Conservation (phyloP, 495 filamentous ascomycete species). For the Hypomontagnella submonticulosa region DNA sequence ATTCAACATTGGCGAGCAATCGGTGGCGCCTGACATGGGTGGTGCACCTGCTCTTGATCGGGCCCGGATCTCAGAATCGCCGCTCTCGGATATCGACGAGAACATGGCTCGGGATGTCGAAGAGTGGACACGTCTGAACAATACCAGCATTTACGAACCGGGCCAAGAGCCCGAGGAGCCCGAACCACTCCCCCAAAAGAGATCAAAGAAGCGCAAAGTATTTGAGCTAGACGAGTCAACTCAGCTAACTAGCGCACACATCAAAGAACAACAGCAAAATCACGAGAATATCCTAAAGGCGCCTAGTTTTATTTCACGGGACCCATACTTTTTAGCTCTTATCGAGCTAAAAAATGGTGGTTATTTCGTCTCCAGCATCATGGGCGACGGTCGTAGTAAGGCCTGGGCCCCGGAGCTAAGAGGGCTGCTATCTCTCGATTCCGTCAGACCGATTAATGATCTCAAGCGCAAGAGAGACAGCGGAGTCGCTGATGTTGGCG, state of each 20-base stretch:
- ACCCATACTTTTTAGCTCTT: slow-evolving; percentile 85
- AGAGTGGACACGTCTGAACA: slow-evolving; percentile 64
- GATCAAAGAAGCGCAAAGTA: slow-evolving; percentile 79
- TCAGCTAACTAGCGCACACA: slow-evolving; percentile 64
- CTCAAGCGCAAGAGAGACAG: slow-evolving; percentile 95
- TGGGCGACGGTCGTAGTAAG: slow-evolving; percentile 78
- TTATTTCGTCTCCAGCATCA: slow-evolving; percentile 82
- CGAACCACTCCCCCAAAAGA: slow-evolving; percentile 70
- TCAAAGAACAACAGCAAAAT: slow-evolving; percentile 83
- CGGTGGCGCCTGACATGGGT: slow-evolving; percentile 55
- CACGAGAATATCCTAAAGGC: slow-evolving; percentile 83
- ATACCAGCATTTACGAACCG: slow-evolving; percentile 61
- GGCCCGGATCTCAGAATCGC: slow-evolving; percentile 72
- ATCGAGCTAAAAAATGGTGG: slow-evolving; percentile 90
- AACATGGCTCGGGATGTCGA: slow-evolving; percentile 64
- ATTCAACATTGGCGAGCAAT: slow-evolving; percentile 62
- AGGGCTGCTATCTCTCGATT: slow-evolving; percentile 82
- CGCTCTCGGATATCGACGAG: slow-evolving; percentile 74
- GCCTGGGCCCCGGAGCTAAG: slow-evolving; percentile 93
- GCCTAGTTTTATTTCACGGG: slow-evolving; percentile 81
- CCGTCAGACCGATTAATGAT: slow-evolving; percentile 78
- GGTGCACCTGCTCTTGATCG: slow-evolving; percentile 58
- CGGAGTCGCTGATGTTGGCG: slow-evolving; percentile 80
- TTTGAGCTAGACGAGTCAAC: slow-evolving; percentile 75
- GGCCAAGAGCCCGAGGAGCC: slow-evolving; percentile 66